phyloP scores from a whole-genome alignment of 2,329 filamentous ascomycete genomes.

The Daldinia eschscholtzii region DNA sequence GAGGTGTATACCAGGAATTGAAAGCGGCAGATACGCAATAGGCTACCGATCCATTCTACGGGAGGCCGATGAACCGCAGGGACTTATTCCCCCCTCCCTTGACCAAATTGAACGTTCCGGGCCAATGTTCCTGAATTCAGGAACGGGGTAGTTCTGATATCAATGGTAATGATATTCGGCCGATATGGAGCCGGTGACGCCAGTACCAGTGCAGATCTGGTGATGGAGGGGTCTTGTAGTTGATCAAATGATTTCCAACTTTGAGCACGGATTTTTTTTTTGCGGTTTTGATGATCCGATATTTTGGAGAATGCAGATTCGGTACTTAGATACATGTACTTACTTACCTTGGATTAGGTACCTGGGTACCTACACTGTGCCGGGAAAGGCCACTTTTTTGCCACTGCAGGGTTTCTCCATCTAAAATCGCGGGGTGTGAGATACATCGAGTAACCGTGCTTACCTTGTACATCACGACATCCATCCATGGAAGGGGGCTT shows the following conservation, averaged over 20 bases:
- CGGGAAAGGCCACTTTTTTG: background rate
- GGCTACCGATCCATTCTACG: constrained; percentile 39
- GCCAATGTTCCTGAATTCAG: constrained; percentile 21
- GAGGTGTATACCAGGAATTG: constrained; percentile 9
- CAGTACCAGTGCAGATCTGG: constrained; percentile 34
- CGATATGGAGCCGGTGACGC: constrained; percentile 41
- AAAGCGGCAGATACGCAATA: constrained; percentile 21
- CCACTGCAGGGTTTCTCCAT: constrained; percentile 33
- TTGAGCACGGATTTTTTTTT: constrained; percentile 28
- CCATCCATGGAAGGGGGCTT: constrained; percentile 15
- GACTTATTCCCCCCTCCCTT: background rate
- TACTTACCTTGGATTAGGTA: background rate
- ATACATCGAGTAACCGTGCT: background rate
- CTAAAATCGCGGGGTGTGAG: constrained; percentile 21
- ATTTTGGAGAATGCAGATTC: constrained; percentile 13
- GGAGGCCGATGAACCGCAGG: constrained; percentile 21
- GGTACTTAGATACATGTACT: constrained; percentile 15
- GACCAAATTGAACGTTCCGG: constrained; percentile 23
- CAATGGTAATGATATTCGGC: constrained; percentile 33
- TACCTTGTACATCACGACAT: background rate
- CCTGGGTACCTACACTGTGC: background rate
- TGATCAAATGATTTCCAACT: constrained; percentile 32
- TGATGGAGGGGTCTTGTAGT: constrained; percentile 17
- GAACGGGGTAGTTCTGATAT: constrained; percentile 20
- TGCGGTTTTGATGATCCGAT: constrained; percentile 31